A percentile compares a stretch with the other conserved stretches of the same genome.
These are phyloP conservation scores for Phytopythium sindhum DNA, from an alignment of 352 stramenopile genomes.

Conservation along the genomic window DNA sequence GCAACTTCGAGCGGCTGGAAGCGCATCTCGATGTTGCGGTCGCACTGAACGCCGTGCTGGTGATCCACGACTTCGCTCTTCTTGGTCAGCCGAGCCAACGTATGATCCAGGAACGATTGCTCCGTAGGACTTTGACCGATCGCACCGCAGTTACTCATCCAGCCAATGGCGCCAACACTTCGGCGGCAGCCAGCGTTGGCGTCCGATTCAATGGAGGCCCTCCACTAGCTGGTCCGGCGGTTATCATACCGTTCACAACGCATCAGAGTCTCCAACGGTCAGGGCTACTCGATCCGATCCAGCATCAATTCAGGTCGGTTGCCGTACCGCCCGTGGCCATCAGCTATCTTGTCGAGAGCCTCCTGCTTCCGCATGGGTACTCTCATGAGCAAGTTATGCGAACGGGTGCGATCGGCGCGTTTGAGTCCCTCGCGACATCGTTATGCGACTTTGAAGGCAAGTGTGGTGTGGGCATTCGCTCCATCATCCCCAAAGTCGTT, in stretches of 20 bases:
- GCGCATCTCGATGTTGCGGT: slow-evolving; percentile 12
- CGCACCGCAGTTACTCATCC: slow-evolving; percentile 6
- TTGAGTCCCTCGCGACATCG: slow-evolving; percentile 18
- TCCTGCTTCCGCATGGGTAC: slow-evolving; percentile 30
- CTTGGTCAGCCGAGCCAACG: slow-evolving; percentile 9
- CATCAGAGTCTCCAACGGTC: slow-evolving; percentile 9
- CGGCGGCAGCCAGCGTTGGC: background rate
- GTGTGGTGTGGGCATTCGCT: slow-evolving; percentile 16
- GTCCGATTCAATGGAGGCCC: slow-evolving; percentile 5
- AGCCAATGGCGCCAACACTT: background rate
- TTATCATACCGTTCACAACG: slow-evolving; percentile 31
- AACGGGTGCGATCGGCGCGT: slow-evolving; percentile 16
- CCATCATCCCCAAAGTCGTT: slow-evolving; percentile 23
- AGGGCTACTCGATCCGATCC: slow-evolving; percentile 22
- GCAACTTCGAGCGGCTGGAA: background rate
- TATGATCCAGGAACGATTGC: slow-evolving; percentile 13
- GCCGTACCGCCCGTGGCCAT: slow-evolving; percentile 20
- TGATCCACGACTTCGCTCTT: slow-evolving; percentile 17
- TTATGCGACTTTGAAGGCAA: slow-evolving; percentile 4
- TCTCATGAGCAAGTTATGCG: slow-evolving; percentile 8
- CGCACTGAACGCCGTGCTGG: slow-evolving; percentile 19
- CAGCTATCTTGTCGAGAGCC: slow-evolving; percentile 21
- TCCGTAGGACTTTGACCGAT: slow-evolving; percentile 7
- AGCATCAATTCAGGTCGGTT: slow-evolving; percentile 27
- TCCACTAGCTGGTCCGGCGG: slow-evolving; percentile 1